These are phyloP conservation scores for Sanghuangporus baumii DNA, from an alignment of 1,284 basidiomycete genomes.

Conservation along the genomic window DNA sequence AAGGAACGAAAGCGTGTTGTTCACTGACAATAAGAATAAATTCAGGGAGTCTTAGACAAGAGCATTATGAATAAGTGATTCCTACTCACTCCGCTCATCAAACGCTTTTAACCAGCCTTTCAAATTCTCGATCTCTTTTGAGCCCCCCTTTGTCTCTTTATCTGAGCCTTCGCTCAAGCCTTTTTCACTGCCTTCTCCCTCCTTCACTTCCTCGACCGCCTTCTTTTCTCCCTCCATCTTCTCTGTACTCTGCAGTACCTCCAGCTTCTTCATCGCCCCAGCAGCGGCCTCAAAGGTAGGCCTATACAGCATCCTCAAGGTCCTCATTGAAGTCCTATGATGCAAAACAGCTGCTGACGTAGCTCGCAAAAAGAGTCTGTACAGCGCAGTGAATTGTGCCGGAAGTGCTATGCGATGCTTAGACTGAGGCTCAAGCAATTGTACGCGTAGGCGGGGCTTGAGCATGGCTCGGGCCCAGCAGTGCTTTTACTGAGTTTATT, in stretches of 20 bases:
- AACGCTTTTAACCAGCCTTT: slow-evolving; percentile 44
- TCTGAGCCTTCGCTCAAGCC: too few relatives aligned
- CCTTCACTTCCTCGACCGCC: too few relatives aligned
- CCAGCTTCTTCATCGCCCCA: slow-evolving; percentile 33
- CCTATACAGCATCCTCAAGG: slow-evolving; percentile 47
- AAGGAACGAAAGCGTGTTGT: slow-evolving; percentile 50
- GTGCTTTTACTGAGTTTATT: background rate
- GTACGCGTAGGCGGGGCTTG: background rate
- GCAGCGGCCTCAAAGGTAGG: slow-evolving; percentile 53
- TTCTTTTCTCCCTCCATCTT: slow-evolving; percentile 23
- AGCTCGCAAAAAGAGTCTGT: slow-evolving; percentile 56
- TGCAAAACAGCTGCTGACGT: slow-evolving; percentile 59
- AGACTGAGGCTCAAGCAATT: background rate
- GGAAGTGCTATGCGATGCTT: slow-evolving; percentile 33
- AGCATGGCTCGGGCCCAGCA: background rate
- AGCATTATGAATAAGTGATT: background rate
- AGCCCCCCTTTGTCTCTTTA: too few relatives aligned
- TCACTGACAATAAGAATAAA: slow-evolving; percentile 36
- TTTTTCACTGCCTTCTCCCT: too few relatives aligned
- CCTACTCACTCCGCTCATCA: slow-evolving; percentile 39
- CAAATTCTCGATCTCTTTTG: slow-evolving; percentile 24
- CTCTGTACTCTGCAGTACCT: slow-evolving; percentile 24
- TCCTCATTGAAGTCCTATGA: slow-evolving; percentile 36
- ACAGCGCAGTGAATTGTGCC: slow-evolving; percentile 50
- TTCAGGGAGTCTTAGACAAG: background rate